Percentiles rank a stretch among this genome's conserved stretches.
Evolutionary conservation across 2,329 filamentous ascomycete species (phyloP).

Genomic region (Ascosphaera apis): DNA sequence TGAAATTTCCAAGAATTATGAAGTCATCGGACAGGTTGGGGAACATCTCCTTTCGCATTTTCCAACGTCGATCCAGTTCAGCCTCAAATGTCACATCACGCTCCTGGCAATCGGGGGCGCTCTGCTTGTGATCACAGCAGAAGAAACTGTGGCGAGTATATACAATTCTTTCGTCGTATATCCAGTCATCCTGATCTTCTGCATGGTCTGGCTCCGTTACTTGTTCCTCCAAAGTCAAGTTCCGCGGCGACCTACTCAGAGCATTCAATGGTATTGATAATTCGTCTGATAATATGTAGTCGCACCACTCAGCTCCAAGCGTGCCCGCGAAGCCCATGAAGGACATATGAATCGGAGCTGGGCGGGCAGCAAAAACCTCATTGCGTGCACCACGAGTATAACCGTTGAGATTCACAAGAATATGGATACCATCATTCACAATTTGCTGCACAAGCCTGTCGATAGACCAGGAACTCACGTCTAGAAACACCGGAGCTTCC

Average conservation of each 20-base stretch:
- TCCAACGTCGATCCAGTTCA: slow-evolving; percentile 63
- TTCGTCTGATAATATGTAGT: slow-evolving; percentile 80
- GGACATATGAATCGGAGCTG: slow-evolving; percentile 93
- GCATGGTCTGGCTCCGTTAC: slow-evolving; percentile 40
- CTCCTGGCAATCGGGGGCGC: slow-evolving; percentile 49
- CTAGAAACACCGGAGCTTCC: slow-evolving; percentile 75
- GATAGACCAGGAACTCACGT: slow-evolving; percentile 67
- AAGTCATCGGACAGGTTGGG: slow-evolving; percentile 58
- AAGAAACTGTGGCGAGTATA: slow-evolving; percentile 93
- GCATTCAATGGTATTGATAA: slow-evolving; percentile 68
- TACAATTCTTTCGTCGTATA: slow-evolving; percentile 92
- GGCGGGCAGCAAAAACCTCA: slow-evolving; percentile 85
- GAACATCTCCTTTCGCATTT: slow-evolving; percentile 82
- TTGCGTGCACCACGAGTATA: slow-evolving; percentile 95
- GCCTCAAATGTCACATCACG: slow-evolving; percentile 53
- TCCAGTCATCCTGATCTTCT: slow-evolving; percentile 53
- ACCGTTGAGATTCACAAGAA: slow-evolving; percentile 91
- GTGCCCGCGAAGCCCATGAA: slow-evolving; percentile 99
- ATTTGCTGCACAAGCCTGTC: slow-evolving; percentile 74
- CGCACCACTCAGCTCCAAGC: slow-evolving; percentile 91
- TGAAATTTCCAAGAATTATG: slow-evolving; percentile 92
- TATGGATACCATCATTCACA: slow-evolving; percentile 68
- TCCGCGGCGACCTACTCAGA: slow-evolving; percentile 55
- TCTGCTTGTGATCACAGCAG: slow-evolving; percentile 91
- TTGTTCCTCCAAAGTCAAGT: slow-evolving; percentile 48